Percentiles rank a stretch among this genome's conserved stretches.
These are phyloP conservation scores for Elsinoe ampelina DNA, from an alignment of 2,329 filamentous ascomycete species.

Conservation along the genomic window DNA sequence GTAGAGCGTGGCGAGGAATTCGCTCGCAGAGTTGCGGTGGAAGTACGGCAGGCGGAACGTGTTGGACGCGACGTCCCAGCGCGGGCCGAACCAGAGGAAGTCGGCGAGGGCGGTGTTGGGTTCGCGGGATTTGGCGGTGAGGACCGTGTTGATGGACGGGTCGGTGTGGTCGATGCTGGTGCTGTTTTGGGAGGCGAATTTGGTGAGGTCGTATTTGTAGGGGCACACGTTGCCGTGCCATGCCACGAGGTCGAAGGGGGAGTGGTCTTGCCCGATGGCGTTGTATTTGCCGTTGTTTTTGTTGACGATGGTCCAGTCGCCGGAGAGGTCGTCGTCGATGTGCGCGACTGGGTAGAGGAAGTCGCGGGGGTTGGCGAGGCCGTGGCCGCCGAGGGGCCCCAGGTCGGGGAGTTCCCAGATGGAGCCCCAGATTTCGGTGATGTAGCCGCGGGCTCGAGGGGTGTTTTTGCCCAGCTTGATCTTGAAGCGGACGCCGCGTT, in stretches of 20 bases:
- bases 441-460: constrained; percentile 29
- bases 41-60: constrained; percentile 33
- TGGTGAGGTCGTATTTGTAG: constrained; percentile 47
- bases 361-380: constrained; percentile 32
- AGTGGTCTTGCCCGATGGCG: constrained; percentile 30
- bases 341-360: constrained; percentile 31
- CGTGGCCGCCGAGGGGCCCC: constrained; percentile 32
- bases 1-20: constrained; percentile 31
- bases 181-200: constrained; percentile 33
- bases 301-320: constrained; percentile 28
- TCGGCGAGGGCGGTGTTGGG: constrained; percentile 29
- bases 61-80: constrained; percentile 32
- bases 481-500: constrained; percentile 31
- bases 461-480: constrained; percentile 23
- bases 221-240: constrained; percentile 37
- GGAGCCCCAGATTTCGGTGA: constrained; percentile 33
- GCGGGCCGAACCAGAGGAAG: constrained; percentile 31
- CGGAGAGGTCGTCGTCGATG: constrained; percentile 29
- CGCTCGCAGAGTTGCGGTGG: constrained; percentile 31
- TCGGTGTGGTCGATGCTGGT: constrained; percentile 33
- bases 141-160: constrained; percentile 30
- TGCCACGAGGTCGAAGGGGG: constrained; percentile 36
- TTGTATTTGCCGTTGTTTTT: constrained; percentile 29
- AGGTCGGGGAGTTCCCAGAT: constrained; percentile 33
- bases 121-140: constrained; percentile 31